phyloP scores from a whole-genome alignment of 192 early-diverging fungal genomes.

The Umbelopsis ramanniana region DNA sequence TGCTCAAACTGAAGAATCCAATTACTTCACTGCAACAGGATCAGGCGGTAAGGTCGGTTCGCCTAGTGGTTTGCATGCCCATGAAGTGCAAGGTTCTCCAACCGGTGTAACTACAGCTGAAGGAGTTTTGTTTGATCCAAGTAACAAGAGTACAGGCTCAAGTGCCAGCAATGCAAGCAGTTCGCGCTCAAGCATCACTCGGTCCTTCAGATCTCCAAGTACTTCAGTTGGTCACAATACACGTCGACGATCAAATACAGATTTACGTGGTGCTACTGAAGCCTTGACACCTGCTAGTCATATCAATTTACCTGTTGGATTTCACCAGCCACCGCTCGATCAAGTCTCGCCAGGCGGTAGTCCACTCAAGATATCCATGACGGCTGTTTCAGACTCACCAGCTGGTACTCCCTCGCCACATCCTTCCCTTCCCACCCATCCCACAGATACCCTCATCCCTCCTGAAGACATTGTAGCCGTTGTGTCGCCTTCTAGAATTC shows the following conservation, averaged over 20 bases:
- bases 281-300: neutral
- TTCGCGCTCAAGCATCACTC: neutral
- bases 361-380: slow-evolving; percentile 19
- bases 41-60: slow-evolving; percentile 23
- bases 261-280: neutral
- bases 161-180: neutral
- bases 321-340: slow-evolving; percentile 8
- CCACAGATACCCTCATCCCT: neutral
- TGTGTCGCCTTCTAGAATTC: neutral
- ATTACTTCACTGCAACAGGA: slow-evolving; percentile 19
- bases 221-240: neutral
- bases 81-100: slow-evolving; percentile 21
- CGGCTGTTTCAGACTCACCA: neutral
- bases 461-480: neutral
- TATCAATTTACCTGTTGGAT: slow-evolving; percentile 15
- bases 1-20: neutral
- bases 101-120: slow-evolving; percentile 26
- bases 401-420: slow-evolving; percentile 1
- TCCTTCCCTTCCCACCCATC: neutral
- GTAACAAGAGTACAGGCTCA: slow-evolving; percentile 7
- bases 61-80: neutral
- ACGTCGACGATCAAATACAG: neutral
- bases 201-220: neutral
- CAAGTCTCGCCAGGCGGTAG: slow-evolving; percentile 25
- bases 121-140: slow-evolving; percentile 26